These are phyloP conservation scores for Phytophthora quininea DNA, from an alignment of 352 stramenopile species.

Conservation along the genomic window DNA sequence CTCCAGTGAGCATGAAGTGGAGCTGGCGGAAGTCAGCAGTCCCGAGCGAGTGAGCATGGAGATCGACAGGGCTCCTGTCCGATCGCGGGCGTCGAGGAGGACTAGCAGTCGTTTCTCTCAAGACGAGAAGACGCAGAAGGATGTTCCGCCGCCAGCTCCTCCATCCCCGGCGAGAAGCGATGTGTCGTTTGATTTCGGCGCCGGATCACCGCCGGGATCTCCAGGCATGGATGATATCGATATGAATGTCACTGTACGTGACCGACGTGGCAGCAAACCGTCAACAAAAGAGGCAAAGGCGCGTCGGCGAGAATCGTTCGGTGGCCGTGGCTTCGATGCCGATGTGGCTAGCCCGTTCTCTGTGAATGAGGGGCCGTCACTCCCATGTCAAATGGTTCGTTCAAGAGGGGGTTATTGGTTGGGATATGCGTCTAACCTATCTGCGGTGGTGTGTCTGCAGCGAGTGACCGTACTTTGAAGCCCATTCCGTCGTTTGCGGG, in stretches of 20 bases:
- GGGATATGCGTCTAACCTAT: too few relatives aligned
- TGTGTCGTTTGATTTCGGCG: constrained; percentile 51
- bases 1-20: constrained; percentile 54
- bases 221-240: constrained; percentile 30
- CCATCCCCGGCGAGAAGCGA: constrained; percentile 33
- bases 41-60: constrained; percentile 38
- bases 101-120: constrained; percentile 28
- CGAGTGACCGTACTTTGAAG: constrained; percentile 65
- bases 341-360: constrained; percentile 62
- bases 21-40: constrained; percentile 42
- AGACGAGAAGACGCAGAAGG: constrained; percentile 26
- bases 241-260: constrained; percentile 36
- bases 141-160: not conserved
- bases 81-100: constrained; percentile 15
- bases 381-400: constrained; percentile 66
- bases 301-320: constrained; percentile 47
- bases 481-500: constrained; percentile 64
- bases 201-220: constrained; percentile 35
- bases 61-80: constrained; percentile 38
- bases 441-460: constrained; percentile 22
- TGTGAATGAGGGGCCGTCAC: constrained; percentile 66
- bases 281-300: constrained; percentile 22
- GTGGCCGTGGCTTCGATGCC: constrained; percentile 46
- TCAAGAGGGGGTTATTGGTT: too few relatives aligned
- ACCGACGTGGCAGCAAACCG: constrained; percentile 20